Percentiles rank a stretch among this genome's conserved stretches.
Conservation (phyloP, 257 asterid genomes). For the Eustoma russellianum region DNA sequence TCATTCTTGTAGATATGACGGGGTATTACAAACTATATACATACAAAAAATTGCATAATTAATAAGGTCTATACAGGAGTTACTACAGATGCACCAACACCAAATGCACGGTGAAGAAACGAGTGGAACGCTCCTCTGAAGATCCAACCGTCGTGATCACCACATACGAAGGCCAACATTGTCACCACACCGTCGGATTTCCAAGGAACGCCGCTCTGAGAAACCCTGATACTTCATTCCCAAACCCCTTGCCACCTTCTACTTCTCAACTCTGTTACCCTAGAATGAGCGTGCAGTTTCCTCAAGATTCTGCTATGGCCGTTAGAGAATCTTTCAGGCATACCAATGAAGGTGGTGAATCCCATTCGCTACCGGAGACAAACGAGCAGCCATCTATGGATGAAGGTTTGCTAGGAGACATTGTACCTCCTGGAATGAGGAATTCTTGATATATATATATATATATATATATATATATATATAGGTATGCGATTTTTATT, state of each 20-base stretch:
- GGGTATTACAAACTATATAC: no score
- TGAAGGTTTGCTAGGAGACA: constrained; percentile 75
- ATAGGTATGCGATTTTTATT: background rate
- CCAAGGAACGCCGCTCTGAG: constrained; percentile 38
- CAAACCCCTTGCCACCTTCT: constrained; percentile 22
- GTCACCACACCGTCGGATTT: constrained; percentile 62
- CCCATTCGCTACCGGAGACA: constrained; percentile 8
- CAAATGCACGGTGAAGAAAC: constrained; percentile 76
- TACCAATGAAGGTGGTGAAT: constrained; percentile 9
- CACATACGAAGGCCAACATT: constrained; percentile 83
- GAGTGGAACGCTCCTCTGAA: constrained; percentile 69
- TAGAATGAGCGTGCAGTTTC: constrained; percentile 18
- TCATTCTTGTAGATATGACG: no score
- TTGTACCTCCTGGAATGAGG: constrained; percentile 62
- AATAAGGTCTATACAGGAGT: constrained; percentile 33
- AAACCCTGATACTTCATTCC: constrained; percentile 16
- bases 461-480: no score
- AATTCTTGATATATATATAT: constrained; percentile 26
- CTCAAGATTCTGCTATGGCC: constrained; percentile 24
- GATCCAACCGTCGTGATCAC: constrained; percentile 76
- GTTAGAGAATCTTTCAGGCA: constrained; percentile 11
- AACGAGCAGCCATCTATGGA: constrained; percentile 18
- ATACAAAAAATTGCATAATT: no score
- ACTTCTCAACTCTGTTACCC: constrained; percentile 21
- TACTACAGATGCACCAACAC: constrained; percentile 83